Evolutionary conservation across 2,329 filamentous ascomycete species (phyloP), one percentile per base, ranked within the genome.

Genomic region (Monosporascus sp.): DNA sequence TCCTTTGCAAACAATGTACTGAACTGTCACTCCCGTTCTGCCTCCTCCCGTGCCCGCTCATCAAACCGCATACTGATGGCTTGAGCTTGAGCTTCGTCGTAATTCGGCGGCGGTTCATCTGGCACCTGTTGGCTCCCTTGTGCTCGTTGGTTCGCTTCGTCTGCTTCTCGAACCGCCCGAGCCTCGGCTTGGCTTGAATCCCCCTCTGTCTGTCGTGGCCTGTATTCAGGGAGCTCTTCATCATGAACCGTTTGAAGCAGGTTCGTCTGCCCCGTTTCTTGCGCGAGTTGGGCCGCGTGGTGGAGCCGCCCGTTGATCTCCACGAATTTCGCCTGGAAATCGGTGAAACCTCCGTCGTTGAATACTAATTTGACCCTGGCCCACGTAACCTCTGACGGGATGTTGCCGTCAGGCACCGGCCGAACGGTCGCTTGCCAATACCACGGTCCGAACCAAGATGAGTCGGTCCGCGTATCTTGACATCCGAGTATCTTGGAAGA

Each of bases 331-430:
- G 83, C 82, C 63, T 92, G 87, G 66, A 96, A 97, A 62, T 96
- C 91, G 69, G 88, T 94, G 54, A 92, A 92, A n/a, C 93, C 93
- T 44, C 93, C 93, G 57, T 97, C 92, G 67, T 91, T 92, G 77
- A 97, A 97, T 22, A 87, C 91, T 63, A 97, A 80, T 68, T 89
- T 91, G 60, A 96, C 71, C 64, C 94, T 90, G 44, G 96, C 77
- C 27, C 86, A 83, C 18, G 86, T 80, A 57, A 90, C 80, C 22
- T 87, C 77, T 5, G 86, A 73, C 1, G 92, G 89, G 49, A 97
- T 89, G 49, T 90, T 89, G 38, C 94, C 94, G 37, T 89, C 89
- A 1, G 87, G 75, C 24, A 96, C 89, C 2, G 93, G 90, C 62
- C 88, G 87, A 54, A 95, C 84, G 45, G 87, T 75, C 24, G 88